A percentile compares a stretch with the other conserved stretches of the same genome.
Conservation (phyloP, 345 rosid genomes). For the Camelina neglecta region DNA sequence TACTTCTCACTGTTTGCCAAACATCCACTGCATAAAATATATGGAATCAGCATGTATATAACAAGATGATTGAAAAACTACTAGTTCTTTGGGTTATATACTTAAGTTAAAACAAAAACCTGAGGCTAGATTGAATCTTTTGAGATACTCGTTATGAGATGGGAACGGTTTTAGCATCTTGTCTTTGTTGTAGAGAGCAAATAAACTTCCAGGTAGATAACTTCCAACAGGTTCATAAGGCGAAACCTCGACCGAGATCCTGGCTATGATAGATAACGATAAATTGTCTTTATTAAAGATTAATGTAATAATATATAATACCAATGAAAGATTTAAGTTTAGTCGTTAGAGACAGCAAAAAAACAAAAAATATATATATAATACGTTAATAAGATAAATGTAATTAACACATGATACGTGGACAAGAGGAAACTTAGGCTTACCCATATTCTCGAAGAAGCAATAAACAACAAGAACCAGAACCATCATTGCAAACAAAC, state of each 20-base stretch:
- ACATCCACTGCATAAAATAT: constrained; percentile 24
- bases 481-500: constrained; percentile 27
- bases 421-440: constrained; percentile 12
- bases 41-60: constrained; percentile 1
- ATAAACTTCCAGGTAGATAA: constrained; percentile 3
- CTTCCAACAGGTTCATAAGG: constrained; percentile 17
- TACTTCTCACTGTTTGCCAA: constrained; percentile 24
- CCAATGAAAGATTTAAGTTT: neutral
- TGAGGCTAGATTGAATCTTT: constrained; percentile 30
- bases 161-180: constrained; percentile 25
- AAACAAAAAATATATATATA: neutral
- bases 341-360: neutral
- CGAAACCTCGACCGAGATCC: constrained; percentile 18
- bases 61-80: neutral
- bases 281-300: neutral
- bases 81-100: neutral
- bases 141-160: constrained; percentile 26
- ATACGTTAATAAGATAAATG: neutral
- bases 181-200: constrained; percentile 21
- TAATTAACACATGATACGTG: neutral
- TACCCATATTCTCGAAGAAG: constrained; percentile 34
- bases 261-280: constrained; percentile 7
- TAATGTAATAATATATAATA: too few species aligned
- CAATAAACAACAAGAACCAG: constrained; percentile 3
- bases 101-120: constrained; percentile 4